phyloP scores from a whole-genome alignment of 164 flowering plant genomes.

The grape (Vitis vinifera) region DNA sequence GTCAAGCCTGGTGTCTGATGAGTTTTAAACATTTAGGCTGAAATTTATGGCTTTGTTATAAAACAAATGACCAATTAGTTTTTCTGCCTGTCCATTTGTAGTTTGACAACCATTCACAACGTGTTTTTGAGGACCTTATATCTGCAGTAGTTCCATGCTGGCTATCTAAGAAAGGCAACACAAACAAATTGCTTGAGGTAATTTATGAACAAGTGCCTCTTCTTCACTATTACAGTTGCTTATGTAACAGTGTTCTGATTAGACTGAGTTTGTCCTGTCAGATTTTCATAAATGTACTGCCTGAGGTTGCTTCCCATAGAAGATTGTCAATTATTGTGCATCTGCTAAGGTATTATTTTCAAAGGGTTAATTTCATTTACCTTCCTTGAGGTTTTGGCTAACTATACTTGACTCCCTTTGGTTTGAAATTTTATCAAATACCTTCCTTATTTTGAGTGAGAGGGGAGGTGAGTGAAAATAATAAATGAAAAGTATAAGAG shows the following conservation, averaged over 20 bases:
- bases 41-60: too few relatives aligned
- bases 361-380: too few relatives aligned
- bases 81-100: conserved; percentile 18
- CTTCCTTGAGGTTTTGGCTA: too few relatives aligned
- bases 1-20: too few relatives aligned
- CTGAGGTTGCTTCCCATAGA: conserved; percentile 73
- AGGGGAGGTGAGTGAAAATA: too few relatives aligned
- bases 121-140: conserved; percentile 74
- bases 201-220: neutral
- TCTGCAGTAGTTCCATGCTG: conserved; percentile 80
- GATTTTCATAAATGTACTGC: conserved; percentile 69
- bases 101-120: conserved; percentile 72
- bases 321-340: conserved; percentile 56
- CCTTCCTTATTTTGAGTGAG: too few relatives aligned
- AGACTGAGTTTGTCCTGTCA: conserved; percentile 22
- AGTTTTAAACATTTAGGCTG: too few relatives aligned
- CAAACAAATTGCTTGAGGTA: conserved; percentile 72
- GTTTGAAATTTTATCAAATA: too few relatives aligned
- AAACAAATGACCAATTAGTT: neutral
- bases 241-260: conserved; percentile 7
- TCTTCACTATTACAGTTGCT: neutral
- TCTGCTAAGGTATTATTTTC: conserved; percentile 57
- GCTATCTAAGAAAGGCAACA: conserved; percentile 48
- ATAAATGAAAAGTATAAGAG: too few relatives aligned
- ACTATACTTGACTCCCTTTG: too few relatives aligned